Evolutionary conservation across 768 basidiomycete genomes (phyloP).

Genomic region (Suillus sp.): DNA sequence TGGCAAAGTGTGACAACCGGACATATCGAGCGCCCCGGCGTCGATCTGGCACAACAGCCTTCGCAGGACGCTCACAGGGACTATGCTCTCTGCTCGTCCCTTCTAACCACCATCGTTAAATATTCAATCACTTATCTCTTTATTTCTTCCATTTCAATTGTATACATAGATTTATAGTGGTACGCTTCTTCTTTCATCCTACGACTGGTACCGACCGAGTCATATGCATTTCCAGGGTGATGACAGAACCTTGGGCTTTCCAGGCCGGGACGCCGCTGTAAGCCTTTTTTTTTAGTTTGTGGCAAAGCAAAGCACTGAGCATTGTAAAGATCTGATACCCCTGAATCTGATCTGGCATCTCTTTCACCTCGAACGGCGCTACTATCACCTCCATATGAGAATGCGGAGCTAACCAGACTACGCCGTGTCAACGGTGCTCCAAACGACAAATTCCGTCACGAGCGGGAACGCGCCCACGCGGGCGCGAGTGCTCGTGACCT

Average conservation of each 20-base stretch:
- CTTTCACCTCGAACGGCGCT: constrained; percentile 32
- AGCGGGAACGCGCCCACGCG: constrained; percentile 38
- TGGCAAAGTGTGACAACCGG: constrained; percentile 12
- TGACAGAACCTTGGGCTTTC: constrained; percentile 30
- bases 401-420: constrained; percentile 9
- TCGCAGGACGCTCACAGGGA: constrained; percentile 7
- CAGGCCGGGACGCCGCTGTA: constrained; percentile 21
- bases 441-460: constrained; percentile 33
- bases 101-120: constrained; percentile 2
- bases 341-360: constrained; percentile 32
- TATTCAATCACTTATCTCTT: constrained; percentile 7
- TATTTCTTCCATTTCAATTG: constrained; percentile 8
- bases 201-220: background rate
- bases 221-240: constrained; percentile 14
- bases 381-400: constrained; percentile 30
- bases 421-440: constrained; percentile 31
- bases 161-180: background rate
- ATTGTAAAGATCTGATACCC: constrained; percentile 17
- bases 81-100: background rate
- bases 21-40: constrained; percentile 19
- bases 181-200: background rate
- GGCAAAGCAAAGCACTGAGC: constrained; percentile 8
- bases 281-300: constrained; percentile 15
- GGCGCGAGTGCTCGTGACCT: constrained; percentile 32
- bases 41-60: constrained; percentile 9